These are phyloP conservation scores for Aspergillus uvarum DNA, from an alignment of 2,329 filamentous ascomycete genomes.

Conservation along the genomic window DNA sequence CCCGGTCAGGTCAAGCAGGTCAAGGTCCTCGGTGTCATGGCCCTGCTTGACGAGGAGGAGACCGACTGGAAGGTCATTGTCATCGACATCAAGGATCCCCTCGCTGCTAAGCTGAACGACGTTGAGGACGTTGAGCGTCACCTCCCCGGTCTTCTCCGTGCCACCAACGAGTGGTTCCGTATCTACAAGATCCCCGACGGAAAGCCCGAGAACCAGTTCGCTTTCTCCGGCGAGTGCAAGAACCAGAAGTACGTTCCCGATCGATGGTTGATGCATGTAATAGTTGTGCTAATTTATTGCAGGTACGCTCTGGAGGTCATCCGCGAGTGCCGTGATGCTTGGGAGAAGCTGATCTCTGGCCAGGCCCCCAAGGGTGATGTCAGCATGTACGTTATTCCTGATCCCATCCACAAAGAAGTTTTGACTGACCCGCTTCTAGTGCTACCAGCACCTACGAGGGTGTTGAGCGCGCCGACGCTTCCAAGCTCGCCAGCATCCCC, in stretches of 20 bases:
- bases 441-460: conserved; percentile 75
- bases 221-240: conserved; percentile 99
- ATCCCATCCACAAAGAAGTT: background rate
- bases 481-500: conserved; percentile 74
- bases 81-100: conserved; percentile 96
- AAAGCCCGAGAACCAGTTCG: conserved; percentile 99
- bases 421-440: conserved; percentile 45
- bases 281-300: conserved; percentile 3
- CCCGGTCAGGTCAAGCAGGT: conserved; percentile 98
- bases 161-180: conserved; percentile 99
- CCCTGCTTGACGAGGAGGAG: conserved; percentile 97
- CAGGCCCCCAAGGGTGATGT: conserved; percentile 77
- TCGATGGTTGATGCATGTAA: conserved; percentile 13
- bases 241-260: conserved; percentile 75
- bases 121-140: conserved; percentile 99
- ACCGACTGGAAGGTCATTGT: conserved; percentile 99
- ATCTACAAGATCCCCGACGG: conserved; percentile 99
- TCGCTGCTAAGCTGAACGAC: conserved; percentile 95
- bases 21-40: conserved; percentile 99
- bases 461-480: conserved; percentile 66
- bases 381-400: conserved; percentile 65
- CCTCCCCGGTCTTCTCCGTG: conserved; percentile 91
- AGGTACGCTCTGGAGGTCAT: conserved; percentile 94
- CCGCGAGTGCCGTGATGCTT: conserved; percentile 92
- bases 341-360: conserved; percentile 93